phyloP scores from a whole-genome alignment of 495 filamentous ascomycete genomes.

The Tetracladium setigerum region DNA sequence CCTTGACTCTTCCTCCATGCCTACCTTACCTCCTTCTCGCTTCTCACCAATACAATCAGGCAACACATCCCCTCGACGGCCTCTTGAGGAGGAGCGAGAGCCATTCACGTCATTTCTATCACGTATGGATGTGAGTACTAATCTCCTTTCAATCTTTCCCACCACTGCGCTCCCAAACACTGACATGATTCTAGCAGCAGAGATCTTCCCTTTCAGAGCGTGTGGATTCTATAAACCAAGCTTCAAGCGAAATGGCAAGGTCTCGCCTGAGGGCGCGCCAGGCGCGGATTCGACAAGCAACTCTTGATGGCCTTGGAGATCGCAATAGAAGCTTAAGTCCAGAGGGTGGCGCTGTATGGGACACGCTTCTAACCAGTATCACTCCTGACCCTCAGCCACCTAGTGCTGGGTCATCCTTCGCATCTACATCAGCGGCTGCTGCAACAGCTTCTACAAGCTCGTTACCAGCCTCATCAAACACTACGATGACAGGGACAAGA shows the following conservation, averaged over 20 bases:
- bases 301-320: constrained; percentile 71
- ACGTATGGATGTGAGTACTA: too few relatives aligned
- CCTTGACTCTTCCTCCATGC: constrained; percentile 4
- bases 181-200: not conserved
- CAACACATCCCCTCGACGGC: too few relatives aligned
- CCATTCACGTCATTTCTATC: too few relatives aligned
- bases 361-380: constrained; percentile 70
- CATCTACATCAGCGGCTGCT: constrained; percentile 47
- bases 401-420: constrained; percentile 74
- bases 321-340: constrained; percentile 76
- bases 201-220: constrained; percentile 7
- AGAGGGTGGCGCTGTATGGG: constrained; percentile 64
- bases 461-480: constrained; percentile 6
- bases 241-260: constrained; percentile 6
- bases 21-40: constrained; percentile 10
- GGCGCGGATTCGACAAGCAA: constrained; percentile 7
- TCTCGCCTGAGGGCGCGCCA: constrained; percentile 13
- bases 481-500: constrained; percentile 10
- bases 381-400: constrained; percentile 73
- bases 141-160: too few relatives aligned
- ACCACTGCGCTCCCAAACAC: too few relatives aligned
- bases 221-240: constrained; percentile 10
- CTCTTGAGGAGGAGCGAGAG: too few relatives aligned
- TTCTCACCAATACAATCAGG: too few relatives aligned
- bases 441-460: constrained; percentile 12